phyloP scores from a whole-genome alignment of 768 basidiomycete species.

The Phylloporus rhodoxanthus region DNA sequence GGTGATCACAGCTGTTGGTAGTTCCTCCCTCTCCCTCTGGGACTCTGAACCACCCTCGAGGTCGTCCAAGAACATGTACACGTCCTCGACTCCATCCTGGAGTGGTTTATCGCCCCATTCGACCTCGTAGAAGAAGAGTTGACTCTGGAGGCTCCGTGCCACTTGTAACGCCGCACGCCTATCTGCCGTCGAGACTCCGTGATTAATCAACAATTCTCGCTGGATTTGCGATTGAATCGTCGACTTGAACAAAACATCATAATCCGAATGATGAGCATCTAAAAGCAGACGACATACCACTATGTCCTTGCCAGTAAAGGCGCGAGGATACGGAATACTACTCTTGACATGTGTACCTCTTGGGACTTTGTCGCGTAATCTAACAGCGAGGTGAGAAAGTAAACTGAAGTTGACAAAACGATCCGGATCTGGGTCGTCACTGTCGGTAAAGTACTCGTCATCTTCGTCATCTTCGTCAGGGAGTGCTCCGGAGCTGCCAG shows the following conservation, averaged over 20 bases:
- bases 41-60: slow-evolving; percentile 58
- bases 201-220: slow-evolving; percentile 71
- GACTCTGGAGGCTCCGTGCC: slow-evolving; percentile 84
- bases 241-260: slow-evolving; percentile 45
- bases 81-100: slow-evolving; percentile 86
- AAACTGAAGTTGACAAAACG: slow-evolving; percentile 86
- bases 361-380: slow-evolving; percentile 85
- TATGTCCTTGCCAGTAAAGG: slow-evolving; percentile 92
- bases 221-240: slow-evolving; percentile 86
- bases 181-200: slow-evolving; percentile 69
- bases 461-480: slow-evolving; percentile 27
- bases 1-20: slow-evolving; percentile 88
- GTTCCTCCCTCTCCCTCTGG: slow-evolving; percentile 56
- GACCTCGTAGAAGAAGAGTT: slow-evolving; percentile 95
- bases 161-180: slow-evolving; percentile 80
- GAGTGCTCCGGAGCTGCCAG: slow-evolving; percentile 15
- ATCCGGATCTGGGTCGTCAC: slow-evolving; percentile 60
- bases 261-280: background rate
- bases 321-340: slow-evolving; percentile 81
- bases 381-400: slow-evolving; percentile 83
- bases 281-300: slow-evolving; percentile 55
- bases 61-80: slow-evolving; percentile 90
- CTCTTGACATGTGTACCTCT: slow-evolving; percentile 86
- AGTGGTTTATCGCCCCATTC: slow-evolving; percentile 85
- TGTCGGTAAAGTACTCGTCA: slow-evolving; percentile 34